Percentiles rank a stretch among this genome's conserved stretches.
These are phyloP conservation scores for Plantago coronopus DNA, from an alignment of 305 asterid genomes.

Conservation along the genomic window DNA sequence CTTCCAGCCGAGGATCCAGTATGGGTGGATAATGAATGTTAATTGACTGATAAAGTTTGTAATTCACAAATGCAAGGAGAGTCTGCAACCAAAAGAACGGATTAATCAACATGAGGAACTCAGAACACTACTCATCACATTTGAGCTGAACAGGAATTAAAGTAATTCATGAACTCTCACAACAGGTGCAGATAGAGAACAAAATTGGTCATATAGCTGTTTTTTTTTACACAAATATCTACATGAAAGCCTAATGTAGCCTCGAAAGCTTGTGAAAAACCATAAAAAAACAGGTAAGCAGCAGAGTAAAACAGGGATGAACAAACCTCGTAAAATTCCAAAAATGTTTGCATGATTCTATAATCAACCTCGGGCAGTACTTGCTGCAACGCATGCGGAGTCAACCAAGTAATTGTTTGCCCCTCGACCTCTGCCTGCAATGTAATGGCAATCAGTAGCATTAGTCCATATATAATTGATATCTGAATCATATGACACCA, in stretches of 20 bases:
- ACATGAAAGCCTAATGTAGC: too few species aligned
- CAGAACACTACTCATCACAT: constrained; percentile 12
- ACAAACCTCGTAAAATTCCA: constrained; percentile 88
- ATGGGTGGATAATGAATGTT: constrained; percentile 84
- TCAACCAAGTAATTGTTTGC: constrained; percentile 89
- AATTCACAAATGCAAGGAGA: constrained; percentile 72
- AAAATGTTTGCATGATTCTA: constrained; percentile 77
- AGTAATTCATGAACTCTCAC: not conserved
- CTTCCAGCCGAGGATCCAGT: constrained; percentile 85
- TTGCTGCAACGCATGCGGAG: constrained; percentile 98
- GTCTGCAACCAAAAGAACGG: constrained; percentile 51
- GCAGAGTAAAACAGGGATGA: not conserved
- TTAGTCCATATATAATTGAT: too few species aligned
- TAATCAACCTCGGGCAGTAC: constrained; percentile 93
- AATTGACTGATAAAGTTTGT: constrained; percentile 67
- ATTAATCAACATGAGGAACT: constrained; percentile 12
- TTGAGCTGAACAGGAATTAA: constrained; percentile 6
- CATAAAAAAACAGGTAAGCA: not conserved
- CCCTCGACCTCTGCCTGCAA: constrained; percentile 90
- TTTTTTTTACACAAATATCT: too few species aligned
- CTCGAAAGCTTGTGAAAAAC: too few species aligned
- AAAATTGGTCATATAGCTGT: too few species aligned
- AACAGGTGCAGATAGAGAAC: too few species aligned
- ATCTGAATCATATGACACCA: not conserved
- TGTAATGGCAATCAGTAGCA: constrained; percentile 17